phyloP scores from a whole-genome alignment of 1,139 yeast genomes.

The Diutina rugosa region DNA sequence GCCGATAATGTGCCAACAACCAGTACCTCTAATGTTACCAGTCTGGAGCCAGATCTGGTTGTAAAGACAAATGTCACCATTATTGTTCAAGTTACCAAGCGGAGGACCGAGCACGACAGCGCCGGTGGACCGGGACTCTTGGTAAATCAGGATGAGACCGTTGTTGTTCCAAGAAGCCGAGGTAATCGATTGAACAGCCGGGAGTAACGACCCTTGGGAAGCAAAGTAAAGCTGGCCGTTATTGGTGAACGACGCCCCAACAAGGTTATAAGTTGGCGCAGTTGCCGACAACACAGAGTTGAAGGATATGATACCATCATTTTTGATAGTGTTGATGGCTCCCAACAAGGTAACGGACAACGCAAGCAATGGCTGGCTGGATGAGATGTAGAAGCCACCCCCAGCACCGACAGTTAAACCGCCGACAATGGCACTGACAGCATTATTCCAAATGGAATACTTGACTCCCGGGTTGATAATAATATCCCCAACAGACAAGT shows the following conservation, averaged over 20 bases:
- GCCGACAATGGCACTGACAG: not conserved
- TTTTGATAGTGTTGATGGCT: not conserved
- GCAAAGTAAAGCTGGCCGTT: not conserved
- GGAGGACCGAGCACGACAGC: not conserved
- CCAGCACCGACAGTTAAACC: not conserved
- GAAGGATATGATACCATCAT: not conserved
- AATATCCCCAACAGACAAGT: not conserved
- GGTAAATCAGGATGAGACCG: not conserved
- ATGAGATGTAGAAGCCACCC: not conserved
- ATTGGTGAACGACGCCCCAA: not conserved
- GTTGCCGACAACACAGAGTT: not conserved
- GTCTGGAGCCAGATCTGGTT: not conserved
- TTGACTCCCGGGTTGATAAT: not conserved
- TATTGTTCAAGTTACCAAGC: not conserved
- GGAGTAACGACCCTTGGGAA: not conserved
- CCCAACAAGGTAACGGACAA: not conserved
- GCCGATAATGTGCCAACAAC: not conserved
- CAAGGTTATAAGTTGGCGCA: not conserved
- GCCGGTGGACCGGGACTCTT: not conserved
- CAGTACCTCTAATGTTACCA: not conserved
- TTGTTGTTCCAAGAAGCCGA: not conserved
- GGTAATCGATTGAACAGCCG: not conserved
- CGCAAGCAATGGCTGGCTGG: not conserved
- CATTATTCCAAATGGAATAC: not conserved
- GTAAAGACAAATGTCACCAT: constrained; percentile 1